phyloP scores from a whole-genome alignment of 2,329 filamentous ascomycete genomes.

The Hypoxylon sp. region DNA sequence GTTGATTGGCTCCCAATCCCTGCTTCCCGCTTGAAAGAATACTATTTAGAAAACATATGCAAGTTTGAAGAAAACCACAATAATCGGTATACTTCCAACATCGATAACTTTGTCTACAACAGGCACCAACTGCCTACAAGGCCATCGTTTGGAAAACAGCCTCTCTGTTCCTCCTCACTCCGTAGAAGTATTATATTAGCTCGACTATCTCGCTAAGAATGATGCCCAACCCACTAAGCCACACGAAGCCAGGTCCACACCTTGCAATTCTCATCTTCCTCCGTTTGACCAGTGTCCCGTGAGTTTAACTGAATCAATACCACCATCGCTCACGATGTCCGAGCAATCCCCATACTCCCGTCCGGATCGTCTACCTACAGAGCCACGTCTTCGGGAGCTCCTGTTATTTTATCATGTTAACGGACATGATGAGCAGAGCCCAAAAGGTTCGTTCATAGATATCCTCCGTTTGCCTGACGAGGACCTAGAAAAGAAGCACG shows the following conservation, averaged over 20 bases:
- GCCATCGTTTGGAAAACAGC: background rate
- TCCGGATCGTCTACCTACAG: background rate
- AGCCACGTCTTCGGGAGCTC: constrained; percentile 31
- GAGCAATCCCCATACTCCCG: background rate
- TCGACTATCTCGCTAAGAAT: background rate
- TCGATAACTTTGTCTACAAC: background rate
- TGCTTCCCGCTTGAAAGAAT: background rate
- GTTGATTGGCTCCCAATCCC: background rate
- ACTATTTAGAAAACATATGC: background rate
- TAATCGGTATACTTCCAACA: background rate
- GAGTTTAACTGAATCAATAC: background rate
- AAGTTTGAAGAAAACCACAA: background rate
- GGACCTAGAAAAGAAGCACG: constrained; percentile 63
- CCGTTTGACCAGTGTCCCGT: background rate
- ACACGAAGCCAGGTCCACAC: background rate
- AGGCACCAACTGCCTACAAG: background rate
- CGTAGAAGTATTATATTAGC: background rate
- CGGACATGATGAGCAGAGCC: constrained; percentile 57
- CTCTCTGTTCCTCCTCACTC: background rate
- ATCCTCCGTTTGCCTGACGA: constrained; percentile 62
- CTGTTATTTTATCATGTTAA: constrained; percentile 63
- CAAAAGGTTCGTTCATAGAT: constrained; percentile 58
- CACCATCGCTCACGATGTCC: background rate
- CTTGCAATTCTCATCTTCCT: background rate
- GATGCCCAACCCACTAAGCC: background rate